Evolutionary conservation across 2,329 filamentous ascomycete species (phyloP).

Genomic region (Keithomyces neogunnii): DNA sequence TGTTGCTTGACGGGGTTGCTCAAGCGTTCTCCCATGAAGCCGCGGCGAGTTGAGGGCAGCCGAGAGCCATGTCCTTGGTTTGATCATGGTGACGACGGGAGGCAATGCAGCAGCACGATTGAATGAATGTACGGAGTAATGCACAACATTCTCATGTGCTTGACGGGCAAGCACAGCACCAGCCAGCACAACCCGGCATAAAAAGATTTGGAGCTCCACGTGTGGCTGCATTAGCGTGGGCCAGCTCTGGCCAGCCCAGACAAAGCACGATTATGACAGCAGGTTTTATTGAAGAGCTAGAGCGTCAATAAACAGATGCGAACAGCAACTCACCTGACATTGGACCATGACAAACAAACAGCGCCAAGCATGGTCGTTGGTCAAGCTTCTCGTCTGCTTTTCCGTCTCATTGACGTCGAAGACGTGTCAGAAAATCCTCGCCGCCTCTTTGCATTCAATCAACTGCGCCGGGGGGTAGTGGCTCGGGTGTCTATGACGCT

Average conservation of each 20-base stretch:
- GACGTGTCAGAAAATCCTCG: too few relatives aligned
- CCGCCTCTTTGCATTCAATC: not conserved
- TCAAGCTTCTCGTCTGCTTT: too few relatives aligned
- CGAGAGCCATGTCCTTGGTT: too few relatives aligned
- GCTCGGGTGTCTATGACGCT: not conserved
- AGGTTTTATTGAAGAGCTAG: not conserved
- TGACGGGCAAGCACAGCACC: not conserved
- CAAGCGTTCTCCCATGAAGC: too few relatives aligned
- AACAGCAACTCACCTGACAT: not conserved
- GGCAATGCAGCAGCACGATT: too few relatives aligned
- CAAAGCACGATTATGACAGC: not conserved
- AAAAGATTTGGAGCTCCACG: not conserved
- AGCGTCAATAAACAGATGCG: not conserved
- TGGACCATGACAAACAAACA: not conserved
- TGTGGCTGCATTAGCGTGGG: slow-evolving; percentile 1
- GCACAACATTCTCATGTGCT: too few relatives aligned
- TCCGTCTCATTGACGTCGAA: too few relatives aligned
- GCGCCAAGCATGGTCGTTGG: not conserved
- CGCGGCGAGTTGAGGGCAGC: too few relatives aligned
- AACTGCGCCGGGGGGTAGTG: not conserved
- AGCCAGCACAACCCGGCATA: not conserved
- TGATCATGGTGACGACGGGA: too few relatives aligned
- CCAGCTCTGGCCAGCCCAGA: not conserved
- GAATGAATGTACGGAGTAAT: too few relatives aligned
- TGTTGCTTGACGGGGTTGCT: too few relatives aligned